A percentile compares a stretch with the other conserved stretches of the same genome.
phyloP scores from a whole-genome alignment of 768 basidiomycete genomes.

The Nidularia sp. region DNA sequence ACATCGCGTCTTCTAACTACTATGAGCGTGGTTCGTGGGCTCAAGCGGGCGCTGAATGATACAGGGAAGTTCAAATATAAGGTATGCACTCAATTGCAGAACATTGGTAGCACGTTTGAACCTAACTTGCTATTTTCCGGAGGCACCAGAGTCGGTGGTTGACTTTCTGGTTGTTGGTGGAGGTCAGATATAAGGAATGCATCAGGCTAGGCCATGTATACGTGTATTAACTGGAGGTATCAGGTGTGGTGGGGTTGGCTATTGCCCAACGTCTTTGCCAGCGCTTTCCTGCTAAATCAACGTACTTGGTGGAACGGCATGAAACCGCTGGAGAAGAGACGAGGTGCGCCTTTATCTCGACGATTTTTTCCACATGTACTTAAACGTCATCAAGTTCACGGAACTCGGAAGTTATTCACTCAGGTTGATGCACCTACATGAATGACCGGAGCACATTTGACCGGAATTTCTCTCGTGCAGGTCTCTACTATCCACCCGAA shows the following conservation, averaged over 20 bases:
- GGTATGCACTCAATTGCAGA: slow-evolving; percentile 27
- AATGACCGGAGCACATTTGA: background rate
- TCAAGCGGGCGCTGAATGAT: slow-evolving; percentile 60
- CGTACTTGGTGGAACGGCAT: slow-evolving; percentile 80
- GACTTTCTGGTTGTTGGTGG: slow-evolving; percentile 90
- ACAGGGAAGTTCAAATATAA: slow-evolving; percentile 58
- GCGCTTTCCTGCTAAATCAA: slow-evolving; percentile 63
- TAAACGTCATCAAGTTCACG: slow-evolving; percentile 54
- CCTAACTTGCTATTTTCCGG: background rate
- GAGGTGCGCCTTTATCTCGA: slow-evolving; percentile 41
- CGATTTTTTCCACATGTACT: background rate
- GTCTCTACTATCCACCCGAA: slow-evolving; percentile 77
- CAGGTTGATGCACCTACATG: slow-evolving; percentile 38
- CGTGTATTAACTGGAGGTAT: background rate
- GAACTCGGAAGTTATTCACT: slow-evolving; percentile 94
- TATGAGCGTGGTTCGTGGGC: slow-evolving; percentile 39
- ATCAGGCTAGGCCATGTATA: background rate
- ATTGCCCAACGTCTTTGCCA: slow-evolving; percentile 72
- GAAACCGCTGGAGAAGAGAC: slow-evolving; percentile 76
- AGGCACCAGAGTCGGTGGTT: slow-evolving; percentile 67
- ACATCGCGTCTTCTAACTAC: background rate
- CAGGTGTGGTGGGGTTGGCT: slow-evolving; percentile 83
- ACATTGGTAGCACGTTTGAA: background rate
- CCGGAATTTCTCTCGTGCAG: slow-evolving; percentile 26
- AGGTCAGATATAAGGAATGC: slow-evolving; percentile 37